These are phyloP conservation scores for Geotrichum phurueaensis DNA, from an alignment of 1,139 yeast species.

Conservation along the genomic window DNA sequence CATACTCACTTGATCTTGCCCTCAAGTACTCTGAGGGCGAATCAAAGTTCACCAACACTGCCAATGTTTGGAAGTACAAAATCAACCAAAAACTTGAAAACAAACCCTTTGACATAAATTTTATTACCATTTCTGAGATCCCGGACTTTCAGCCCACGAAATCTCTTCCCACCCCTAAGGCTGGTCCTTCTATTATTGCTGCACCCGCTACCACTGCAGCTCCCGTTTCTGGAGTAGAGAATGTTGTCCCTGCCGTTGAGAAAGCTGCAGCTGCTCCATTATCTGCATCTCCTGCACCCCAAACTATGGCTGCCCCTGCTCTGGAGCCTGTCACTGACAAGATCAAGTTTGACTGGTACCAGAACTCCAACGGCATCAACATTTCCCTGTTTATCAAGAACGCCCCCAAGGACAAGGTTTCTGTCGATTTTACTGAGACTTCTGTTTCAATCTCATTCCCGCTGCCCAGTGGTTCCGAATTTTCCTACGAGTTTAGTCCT, in stretches of 20 bases:
- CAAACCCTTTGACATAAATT: slow-evolving; percentile 13
- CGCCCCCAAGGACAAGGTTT: slow-evolving; percentile 44
- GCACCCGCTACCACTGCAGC: slow-evolving; percentile 5
- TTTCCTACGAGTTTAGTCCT: slow-evolving; percentile 38
- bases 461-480: slow-evolving; percentile 21
- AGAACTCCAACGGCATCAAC: slow-evolving; percentile 50
- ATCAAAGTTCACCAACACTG: slow-evolving; percentile 2
- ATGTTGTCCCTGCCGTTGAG: slow-evolving; percentile 3
- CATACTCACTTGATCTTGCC: slow-evolving; percentile 10
- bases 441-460: slow-evolving; percentile 30
- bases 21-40: slow-evolving; percentile 6
- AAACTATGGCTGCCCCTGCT: background rate
- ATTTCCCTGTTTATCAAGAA: slow-evolving; percentile 69
- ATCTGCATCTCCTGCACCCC: background rate
- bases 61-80: slow-evolving; percentile 47
- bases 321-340: slow-evolving; percentile 29
- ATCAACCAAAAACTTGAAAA: slow-evolving; percentile 35
- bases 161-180: background rate
- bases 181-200: background rate
- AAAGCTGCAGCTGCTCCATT: background rate
- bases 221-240: slow-evolving; percentile 1
- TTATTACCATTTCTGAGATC: slow-evolving; percentile 23
- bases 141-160: slow-evolving; percentile 15
- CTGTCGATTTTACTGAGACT: slow-evolving; percentile 36
- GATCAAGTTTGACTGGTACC: slow-evolving; percentile 77